phyloP scores from a whole-genome alignment of 148 eudicot species.

The Rhododendron mucronatum region DNA sequence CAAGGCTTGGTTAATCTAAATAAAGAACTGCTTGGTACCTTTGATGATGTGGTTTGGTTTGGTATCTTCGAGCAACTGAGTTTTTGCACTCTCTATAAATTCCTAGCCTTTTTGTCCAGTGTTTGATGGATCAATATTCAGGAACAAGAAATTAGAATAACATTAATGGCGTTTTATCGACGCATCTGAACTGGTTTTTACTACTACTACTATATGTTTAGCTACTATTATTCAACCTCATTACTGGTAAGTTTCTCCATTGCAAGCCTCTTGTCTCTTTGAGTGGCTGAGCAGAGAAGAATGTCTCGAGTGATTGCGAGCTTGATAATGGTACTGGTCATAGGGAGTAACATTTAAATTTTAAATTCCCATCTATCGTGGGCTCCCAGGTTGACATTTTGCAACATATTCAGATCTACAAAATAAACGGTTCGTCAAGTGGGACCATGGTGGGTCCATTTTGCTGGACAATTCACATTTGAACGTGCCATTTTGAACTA shows the following conservation, averaged over 20 bases:
- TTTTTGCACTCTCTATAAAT: neutral
- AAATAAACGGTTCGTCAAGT: neutral
- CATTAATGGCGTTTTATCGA: neutral
- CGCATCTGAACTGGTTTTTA: neutral
- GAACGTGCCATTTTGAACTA: neutral
- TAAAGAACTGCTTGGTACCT: neutral
- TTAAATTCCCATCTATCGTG: too few relatives aligned
- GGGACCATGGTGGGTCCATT: neutral
- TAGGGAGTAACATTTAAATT: too few relatives aligned
- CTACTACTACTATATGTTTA: neutral
- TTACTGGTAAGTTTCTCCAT: neutral
- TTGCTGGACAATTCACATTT: neutral
- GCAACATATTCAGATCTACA: too few relatives aligned
- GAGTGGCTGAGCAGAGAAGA: too few relatives aligned
- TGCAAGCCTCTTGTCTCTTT: neutral
- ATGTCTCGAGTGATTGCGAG: too few relatives aligned
- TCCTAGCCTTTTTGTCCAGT: neutral
- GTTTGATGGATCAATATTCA: neutral
- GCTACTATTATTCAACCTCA: neutral
- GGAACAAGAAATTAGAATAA: neutral
- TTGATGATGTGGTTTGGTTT: conserved; percentile 1
- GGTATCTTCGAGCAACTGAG: neutral
- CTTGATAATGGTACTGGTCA: too few relatives aligned
- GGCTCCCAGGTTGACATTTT: too few relatives aligned
- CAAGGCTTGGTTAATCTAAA: neutral